Base-by-base conservation (phyloP, 345 rosid species). In the Linum tenue region DNA sequence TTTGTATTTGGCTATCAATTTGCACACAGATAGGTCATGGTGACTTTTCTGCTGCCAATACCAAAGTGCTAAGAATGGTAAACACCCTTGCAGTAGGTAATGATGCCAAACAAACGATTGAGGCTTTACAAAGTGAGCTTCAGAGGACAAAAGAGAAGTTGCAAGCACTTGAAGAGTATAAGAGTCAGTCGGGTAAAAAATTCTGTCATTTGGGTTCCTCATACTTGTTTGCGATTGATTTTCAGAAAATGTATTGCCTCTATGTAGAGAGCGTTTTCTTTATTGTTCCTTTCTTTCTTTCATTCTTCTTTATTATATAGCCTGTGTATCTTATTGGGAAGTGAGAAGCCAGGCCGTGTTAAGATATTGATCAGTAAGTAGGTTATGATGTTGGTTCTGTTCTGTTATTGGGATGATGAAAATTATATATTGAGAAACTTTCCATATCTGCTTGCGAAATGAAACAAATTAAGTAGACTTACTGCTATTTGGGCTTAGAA, bases 81-180 rank as follows among this genome's bases (percentile, higher is more conserved):
- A 94, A 94, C 79, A 90, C 95, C 69, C 97, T 90, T 74, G 84
- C 81, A 40, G 89, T 94, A 42, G 99, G 88, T 76, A 77, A 79
- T 75, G 99, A 94, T 72, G 96, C 97, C 76, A 94, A 90, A 77
- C 92, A 88, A 81, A 90, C 96, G 37, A 94, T 94, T 42, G 95
- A 94, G 79, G 97, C 97, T 59, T 83, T 90, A 66, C 91, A 77
- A 67, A 72, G 84, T 60, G 99, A 94, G 83, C 75, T 90, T 73
- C 90, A 94, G 77, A 94, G 85, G 85, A 80, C 90, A 37, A 90
- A 83, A 77, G 99, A 90, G 81, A 88, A 85, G 78, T 75, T 94
- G 62, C 88, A 83, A 75, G 97, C 97, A 72, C 82, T 94, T 74
- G 97, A 90, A 73, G 99, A 94, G 77, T 75, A 90, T 74, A 88